A percentile compares a stretch with the other conserved stretches of the same genome.
These are phyloP conservation scores for Backusella sp. DNA, from an alignment of 192 early-diverging fungal genomes.

Conservation along the genomic window DNA sequence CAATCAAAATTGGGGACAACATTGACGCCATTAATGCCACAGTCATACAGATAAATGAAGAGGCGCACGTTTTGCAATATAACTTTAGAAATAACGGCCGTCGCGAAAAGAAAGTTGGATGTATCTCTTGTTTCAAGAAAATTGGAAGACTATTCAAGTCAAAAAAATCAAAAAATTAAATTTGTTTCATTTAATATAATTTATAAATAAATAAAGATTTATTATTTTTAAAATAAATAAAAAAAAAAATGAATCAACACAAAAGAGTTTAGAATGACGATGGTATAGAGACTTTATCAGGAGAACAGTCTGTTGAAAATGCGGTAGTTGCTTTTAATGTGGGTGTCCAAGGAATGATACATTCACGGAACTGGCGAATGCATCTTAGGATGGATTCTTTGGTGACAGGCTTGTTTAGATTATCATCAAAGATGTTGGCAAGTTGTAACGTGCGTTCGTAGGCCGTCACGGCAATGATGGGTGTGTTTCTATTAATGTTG, in stretches of 20 bases:
- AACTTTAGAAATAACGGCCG: not conserved
- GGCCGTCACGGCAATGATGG: conserved; percentile 80
- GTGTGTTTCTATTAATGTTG: conserved; percentile 82
- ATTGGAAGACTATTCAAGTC: not conserved
- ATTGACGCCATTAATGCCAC: not conserved
- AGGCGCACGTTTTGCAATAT: not conserved
- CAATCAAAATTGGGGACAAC: too few relatives aligned
- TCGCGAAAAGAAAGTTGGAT: not conserved
- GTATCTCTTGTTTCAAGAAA: not conserved
- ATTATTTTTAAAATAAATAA: not conserved
- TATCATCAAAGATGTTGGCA: conserved; percentile 59
- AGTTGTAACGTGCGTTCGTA: conserved; percentile 56
- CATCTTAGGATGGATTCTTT: conserved; percentile 38
- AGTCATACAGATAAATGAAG: not conserved
- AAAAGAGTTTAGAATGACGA: not conserved
- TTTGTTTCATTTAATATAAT: too few relatives aligned
- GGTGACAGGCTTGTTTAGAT: conserved; percentile 73
- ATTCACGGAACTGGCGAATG: conserved; percentile 2
- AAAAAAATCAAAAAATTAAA: not conserved
- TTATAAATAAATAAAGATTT: too few relatives aligned
- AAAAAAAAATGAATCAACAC: not conserved
- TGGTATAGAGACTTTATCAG: conserved; percentile 9
- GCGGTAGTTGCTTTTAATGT: conserved; percentile 3
- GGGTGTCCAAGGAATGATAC: not conserved
- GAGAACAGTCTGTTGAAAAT: conserved; percentile 1